phyloP scores from a whole-genome alignment of 768 basidiomycete species.

The Hericium rajendrae region DNA sequence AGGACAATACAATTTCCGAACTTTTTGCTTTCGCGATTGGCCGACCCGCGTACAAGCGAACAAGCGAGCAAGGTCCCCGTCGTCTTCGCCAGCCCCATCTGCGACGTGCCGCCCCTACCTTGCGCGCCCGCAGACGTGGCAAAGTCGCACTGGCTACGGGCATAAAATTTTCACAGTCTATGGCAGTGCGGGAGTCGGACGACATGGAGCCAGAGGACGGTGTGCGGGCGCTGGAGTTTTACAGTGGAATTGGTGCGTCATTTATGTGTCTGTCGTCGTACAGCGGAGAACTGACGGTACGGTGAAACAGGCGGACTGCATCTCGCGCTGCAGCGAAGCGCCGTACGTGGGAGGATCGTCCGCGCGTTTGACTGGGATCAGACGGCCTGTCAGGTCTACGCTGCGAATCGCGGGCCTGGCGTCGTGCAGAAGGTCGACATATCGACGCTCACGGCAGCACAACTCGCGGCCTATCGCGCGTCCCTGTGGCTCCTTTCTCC shows the following conservation, averaged over 20 bases:
- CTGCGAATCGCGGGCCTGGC: constrained; percentile 41
- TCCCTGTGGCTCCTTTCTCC: constrained; percentile 74
- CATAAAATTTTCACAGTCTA: background rate
- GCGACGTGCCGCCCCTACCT: background rate
- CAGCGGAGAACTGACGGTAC: background rate
- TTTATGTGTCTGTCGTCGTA: too few relatives aligned
- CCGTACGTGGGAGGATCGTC: constrained; percentile 36
- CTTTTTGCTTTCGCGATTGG: background rate
- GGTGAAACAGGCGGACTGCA: constrained; percentile 54
- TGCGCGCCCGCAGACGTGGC: background rate
- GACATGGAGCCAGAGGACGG: background rate
- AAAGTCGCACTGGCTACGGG: too few relatives aligned
- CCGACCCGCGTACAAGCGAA: background rate
- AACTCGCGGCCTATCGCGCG: constrained; percentile 39
- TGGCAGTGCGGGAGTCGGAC: background rate
- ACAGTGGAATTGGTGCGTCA: constrained; percentile 63
- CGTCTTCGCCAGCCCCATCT: background rate
- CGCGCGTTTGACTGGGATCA: constrained; percentile 84
- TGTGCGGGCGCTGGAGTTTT: constrained; percentile 47
- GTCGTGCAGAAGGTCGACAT: constrained; percentile 53
- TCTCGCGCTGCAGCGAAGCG: constrained; percentile 49
- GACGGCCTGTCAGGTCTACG: constrained; percentile 60
- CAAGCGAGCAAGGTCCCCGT: background rate
- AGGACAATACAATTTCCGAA: background rate
- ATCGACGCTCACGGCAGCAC: constrained; percentile 37